Base-by-base conservation (phyloP, 2,329 filamentous ascomycete species). In the Lasiodiplodia gonubiensis region DNA sequence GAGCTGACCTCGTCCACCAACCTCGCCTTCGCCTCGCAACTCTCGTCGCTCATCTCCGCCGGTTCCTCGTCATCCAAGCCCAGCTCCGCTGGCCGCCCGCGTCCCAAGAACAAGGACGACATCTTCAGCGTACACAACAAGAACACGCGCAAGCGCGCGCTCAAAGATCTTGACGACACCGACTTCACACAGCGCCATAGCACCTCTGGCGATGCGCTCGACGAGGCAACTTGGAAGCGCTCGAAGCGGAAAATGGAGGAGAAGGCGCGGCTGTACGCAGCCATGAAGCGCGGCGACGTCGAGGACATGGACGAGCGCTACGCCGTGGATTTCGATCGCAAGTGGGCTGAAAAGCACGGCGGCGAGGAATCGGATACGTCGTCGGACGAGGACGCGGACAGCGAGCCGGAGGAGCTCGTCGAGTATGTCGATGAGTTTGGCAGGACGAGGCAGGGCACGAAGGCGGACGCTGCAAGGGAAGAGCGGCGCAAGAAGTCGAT, bases 401-500 rank as follows among this genome's bases (percentile, higher is more conserved):
- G 79, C 1, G 80, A 80, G 2, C 78, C 83, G 53, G 82, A 85
- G 30, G 90, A 93, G 65, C 78, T 92, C n/a, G 82, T 98, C 5
- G 94, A 97, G 71, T 96, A 92, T 76, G 86, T 90, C 64, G 95
- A 99, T 78, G 95, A 98, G 74, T 97, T 96, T 75, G 95, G 95
- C 2, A 90, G 95, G n/a, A 86, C 89, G 16, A 85, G 94, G 3
- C 88, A 82, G 52, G 92, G 90, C 21, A 94, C 92, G 0, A 86
- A 86, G 57, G 86, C 88, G 4, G 88, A 95, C 70, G 89, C 87
- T 18, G 86, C 88, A 49, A 85, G 85, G 7, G 85, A 91, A 71
- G 86, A 90, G 71, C 86, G 88, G 14, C 81, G 84, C 48, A 84
- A 80, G 23, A 86, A 87, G 65, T 82, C 85, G 8, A 80, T 85